Conservation (phyloP, 129 eudicot genomes). For the Saposhnikovia divaricata region DNA sequence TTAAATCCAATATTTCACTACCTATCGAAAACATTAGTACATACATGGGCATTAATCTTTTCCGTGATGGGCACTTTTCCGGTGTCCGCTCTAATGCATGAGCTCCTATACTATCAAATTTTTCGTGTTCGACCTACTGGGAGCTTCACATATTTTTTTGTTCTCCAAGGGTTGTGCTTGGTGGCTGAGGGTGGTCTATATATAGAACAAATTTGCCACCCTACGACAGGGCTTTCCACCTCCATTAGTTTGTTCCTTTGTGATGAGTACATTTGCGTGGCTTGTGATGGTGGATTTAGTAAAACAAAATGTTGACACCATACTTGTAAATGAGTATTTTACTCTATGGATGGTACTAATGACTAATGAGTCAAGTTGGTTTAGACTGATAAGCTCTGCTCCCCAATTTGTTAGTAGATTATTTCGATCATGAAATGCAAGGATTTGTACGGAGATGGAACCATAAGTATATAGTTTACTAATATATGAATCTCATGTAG, state of each 20-base stretch:
- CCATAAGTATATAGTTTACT: neutral
- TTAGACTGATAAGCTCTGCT: neutral
- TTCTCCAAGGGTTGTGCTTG: conserved; percentile 12
- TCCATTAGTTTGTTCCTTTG: conserved; percentile 4
- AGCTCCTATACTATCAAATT: conserved; percentile 12
- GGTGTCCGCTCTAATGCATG: conserved; percentile 20
- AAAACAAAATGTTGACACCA: neutral
- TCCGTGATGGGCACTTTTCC: conserved; percentile 13
- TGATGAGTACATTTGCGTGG: neutral
- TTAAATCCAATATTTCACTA: conserved; percentile 9
- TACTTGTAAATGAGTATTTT: neutral
- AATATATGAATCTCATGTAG: neutral
- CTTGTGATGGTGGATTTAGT: neutral
- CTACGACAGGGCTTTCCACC: neutral
- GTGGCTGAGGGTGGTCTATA: neutral
- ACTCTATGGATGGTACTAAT: neutral
- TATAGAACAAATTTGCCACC: neutral
- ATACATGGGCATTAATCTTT: neutral
- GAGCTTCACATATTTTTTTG: neutral
- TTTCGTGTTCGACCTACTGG: neutral
- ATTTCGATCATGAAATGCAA: neutral
- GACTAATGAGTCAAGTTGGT: neutral
- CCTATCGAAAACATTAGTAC: neutral
- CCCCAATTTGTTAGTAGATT: neutral
- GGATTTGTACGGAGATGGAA: neutral